Evolutionary conservation across 2,329 filamentous ascomycete species (phyloP).

Genomic region (Zopfia rhizophila): DNA sequence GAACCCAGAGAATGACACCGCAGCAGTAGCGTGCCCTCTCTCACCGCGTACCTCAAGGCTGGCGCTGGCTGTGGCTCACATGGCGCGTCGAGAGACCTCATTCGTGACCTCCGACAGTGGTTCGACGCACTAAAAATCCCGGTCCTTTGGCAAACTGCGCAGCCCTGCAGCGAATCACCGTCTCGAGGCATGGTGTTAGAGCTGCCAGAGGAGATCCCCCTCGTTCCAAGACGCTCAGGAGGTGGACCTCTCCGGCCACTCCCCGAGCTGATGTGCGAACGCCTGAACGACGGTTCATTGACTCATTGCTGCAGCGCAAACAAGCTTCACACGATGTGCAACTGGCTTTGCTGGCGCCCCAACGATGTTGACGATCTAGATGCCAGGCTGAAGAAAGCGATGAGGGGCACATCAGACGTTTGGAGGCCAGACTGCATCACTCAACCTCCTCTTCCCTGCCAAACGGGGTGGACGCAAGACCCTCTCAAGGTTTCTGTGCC

Average conservation of each 20-base stretch:
- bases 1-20: constrained; percentile 22
- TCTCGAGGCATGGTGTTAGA: constrained; percentile 9
- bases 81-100: constrained; percentile 28
- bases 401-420: constrained; percentile 8
- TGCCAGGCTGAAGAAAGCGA: not conserved
- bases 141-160: constrained; percentile 30
- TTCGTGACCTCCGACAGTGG: constrained; percentile 8
- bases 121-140: constrained; percentile 26
- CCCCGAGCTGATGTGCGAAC: constrained; percentile 16
- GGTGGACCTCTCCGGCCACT: constrained; percentile 2
- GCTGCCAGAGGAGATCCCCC: constrained; percentile 11
- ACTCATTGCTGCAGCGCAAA: constrained; percentile 10
- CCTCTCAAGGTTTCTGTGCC: constrained; percentile 1
- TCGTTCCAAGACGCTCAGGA: constrained; percentile 14
- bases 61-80: constrained; percentile 29
- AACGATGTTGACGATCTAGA: constrained; percentile 10
- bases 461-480: no score
- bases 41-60: constrained; percentile 26
- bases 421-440: constrained; percentile 8
- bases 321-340: constrained; percentile 12
- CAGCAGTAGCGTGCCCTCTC: constrained; percentile 23
- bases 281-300: constrained; percentile 30
- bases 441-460: constrained; percentile 7
- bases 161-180: constrained; percentile 34
- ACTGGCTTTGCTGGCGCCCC: constrained; percentile 6